Evolutionary conservation across 169 alveolate genomes (phyloP), one percentile per base, ranked within the genome.

Genomic region (Eimeria sp.): DNA sequence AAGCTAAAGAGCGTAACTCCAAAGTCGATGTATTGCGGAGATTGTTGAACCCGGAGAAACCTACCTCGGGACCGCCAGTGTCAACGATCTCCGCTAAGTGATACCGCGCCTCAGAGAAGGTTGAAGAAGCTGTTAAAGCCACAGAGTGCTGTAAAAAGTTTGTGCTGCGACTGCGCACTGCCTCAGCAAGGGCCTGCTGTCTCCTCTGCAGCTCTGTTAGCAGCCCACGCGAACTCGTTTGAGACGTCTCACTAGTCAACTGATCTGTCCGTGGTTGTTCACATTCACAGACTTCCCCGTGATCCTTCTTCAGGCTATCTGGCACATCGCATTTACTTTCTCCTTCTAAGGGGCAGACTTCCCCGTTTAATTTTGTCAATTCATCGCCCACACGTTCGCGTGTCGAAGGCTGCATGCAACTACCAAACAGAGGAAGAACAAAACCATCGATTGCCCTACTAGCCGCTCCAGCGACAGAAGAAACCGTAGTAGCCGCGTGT

Each of bases 51-150:
- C 20, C 45, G 16, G 43, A 65, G 22, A 11, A 22, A 13, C 82
- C 9, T 63, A 86, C 93, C 93, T 86, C 93, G 45, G 93, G 93
- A 22, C 93, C 93, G 47, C 93, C 93, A n/a, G 93, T 86, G 82
- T 86, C 80, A 20, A 86, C 93, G 7, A 86, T 58, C 70, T 86
- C 93, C 5, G 93, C 93, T 58, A 86, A 34, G 82, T 86, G 93
- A 63, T 86, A 86, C 22, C 93, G 80, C 65, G 93, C 93, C 82
- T 86, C 93, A 61, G 93, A 86, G 5, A 86, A 22, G 22, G 16
- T 61, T 58, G 93, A 63, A 2, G 93, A 86, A 3, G 93, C 34
- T 20, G 80, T 86, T 20, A 86, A 63, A 43, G 93, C 93, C 45
- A 86, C 93, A 34, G 93, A 86, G n/a, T 86, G 93, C 82, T 86